Evolutionary conservation across 306 rosid species (phyloP).

Genomic region (Senna siamea): DNA sequence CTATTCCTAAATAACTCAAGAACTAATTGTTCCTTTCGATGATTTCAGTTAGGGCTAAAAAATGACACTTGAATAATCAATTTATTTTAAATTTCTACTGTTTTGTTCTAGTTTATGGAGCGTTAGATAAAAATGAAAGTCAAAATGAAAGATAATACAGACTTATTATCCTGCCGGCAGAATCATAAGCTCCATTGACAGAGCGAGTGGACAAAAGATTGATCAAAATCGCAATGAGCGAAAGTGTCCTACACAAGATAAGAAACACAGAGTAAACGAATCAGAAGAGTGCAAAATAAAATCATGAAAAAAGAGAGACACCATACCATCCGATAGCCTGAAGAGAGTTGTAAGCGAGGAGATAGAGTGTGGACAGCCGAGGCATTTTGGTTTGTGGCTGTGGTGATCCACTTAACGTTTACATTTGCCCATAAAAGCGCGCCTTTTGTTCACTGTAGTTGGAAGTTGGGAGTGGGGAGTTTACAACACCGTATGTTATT

Average conservation of each 20-base stretch:
- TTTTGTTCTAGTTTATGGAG: not conserved
- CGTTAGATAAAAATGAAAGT: not conserved
- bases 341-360: slow-evolving; percentile 71
- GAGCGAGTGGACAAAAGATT: slow-evolving; percentile 53
- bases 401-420: not conserved
- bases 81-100: not conserved
- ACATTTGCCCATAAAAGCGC: not conserved
- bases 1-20: not conserved
- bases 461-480: not conserved
- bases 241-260: slow-evolving; percentile 56
- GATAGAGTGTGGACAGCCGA: slow-evolving; percentile 55
- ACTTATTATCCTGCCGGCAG: slow-evolving; percentile 72
- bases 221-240: slow-evolving; percentile 51
- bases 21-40: not conserved
- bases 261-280: not conserved
- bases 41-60: not conserved
- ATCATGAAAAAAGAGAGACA: not conserved
- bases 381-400: slow-evolving; percentile 41
- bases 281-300: not conserved
- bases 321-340: slow-evolving; percentile 73
- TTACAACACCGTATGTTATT: too few relatives aligned
- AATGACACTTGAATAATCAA: not conserved
- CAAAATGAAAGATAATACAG: slow-evolving; percentile 25
- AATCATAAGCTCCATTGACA: slow-evolving; percentile 57
- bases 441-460: not conserved